Evolutionary conservation across 208 protist species (phyloP).

Genomic region (Acanthamoeba triangularis): DNA sequence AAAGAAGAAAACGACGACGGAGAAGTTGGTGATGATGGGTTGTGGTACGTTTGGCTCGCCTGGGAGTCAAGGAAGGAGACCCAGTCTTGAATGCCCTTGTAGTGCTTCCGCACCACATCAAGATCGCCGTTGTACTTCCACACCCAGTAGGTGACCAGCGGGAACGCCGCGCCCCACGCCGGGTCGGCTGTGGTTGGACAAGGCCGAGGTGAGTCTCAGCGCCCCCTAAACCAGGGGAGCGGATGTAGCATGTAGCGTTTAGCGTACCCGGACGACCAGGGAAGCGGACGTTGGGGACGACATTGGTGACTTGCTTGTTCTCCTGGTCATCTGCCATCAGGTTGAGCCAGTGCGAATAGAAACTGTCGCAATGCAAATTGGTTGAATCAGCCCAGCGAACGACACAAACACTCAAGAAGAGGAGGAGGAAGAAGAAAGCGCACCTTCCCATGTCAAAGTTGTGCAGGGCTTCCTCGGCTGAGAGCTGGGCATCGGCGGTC

Average conservation of each 20-base stretch:
- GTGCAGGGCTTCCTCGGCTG: conserved; percentile 64
- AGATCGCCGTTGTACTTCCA: conserved; percentile 7
- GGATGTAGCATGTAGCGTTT: background rate
- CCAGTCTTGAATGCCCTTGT: background rate
- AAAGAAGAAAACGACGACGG: no score
- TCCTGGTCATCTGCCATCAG: conserved; percentile 3
- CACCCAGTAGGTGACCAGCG: conserved; percentile 34
- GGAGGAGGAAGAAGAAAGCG: background rate
- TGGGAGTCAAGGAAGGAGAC: background rate
- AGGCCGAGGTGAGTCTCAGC: no score
- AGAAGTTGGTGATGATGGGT: no score
- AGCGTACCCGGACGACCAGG: conserved; percentile 73
- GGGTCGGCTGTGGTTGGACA: conserved; percentile 60
- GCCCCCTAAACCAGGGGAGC: background rate
- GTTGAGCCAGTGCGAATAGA: conserved; percentile 35
- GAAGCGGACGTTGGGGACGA: conserved; percentile 80
- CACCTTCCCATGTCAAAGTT: conserved; percentile 82
- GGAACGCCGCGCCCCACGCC: conserved; percentile 80
- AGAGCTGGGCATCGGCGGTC: conserved; percentile 81
- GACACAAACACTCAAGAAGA: no score
- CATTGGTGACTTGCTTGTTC: conserved; percentile 77
- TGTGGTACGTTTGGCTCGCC: background rate
- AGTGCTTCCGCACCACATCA: conserved; percentile 3
- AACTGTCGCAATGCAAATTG: background rate
- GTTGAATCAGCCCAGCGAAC: background rate